Evolutionary conservation across 208 protist species (phyloP).

Genomic region (Porcisia deanei): DNA sequence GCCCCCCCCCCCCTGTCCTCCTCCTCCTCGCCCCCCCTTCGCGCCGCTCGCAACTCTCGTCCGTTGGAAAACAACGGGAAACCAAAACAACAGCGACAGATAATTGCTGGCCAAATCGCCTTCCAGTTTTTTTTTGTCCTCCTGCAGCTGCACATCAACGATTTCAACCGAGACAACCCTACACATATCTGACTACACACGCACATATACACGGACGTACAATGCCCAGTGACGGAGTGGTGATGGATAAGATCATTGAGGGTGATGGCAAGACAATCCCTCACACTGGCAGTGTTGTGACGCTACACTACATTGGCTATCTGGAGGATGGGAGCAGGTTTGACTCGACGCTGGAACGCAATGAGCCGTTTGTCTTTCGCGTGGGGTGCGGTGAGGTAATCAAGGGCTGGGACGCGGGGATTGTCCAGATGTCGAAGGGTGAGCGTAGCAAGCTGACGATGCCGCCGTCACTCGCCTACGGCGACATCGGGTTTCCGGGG

Average conservation of each 20-base stretch:
- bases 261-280: conserved; percentile 93
- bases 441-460: conserved; percentile 93
- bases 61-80: too few relatives aligned
- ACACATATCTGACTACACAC: background rate
- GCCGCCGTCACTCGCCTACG: conserved; percentile 88
- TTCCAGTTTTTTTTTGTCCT: background rate
- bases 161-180: background rate
- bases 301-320: conserved; percentile 87
- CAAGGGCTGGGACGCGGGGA: conserved; percentile 95
- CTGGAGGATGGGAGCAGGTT: conserved; percentile 86
- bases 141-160: background rate
- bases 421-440: conserved; percentile 93
- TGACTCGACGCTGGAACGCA: conserved; percentile 86
- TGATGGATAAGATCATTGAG: conserved; percentile 93
- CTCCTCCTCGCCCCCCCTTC: too few relatives aligned
- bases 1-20: too few relatives aligned
- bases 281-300: conserved; percentile 82
- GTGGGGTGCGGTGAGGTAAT: conserved; percentile 93
- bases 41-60: too few relatives aligned
- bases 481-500: conserved; percentile 84
- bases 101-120: background rate
- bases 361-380: conserved; percentile 93
- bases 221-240: conserved; percentile 76
- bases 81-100: background rate
- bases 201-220: background rate